These are phyloP conservation scores for Fusarium xylarioides DNA, from an alignment of 2,329 filamentous ascomycete species.

Conservation along the genomic window DNA sequence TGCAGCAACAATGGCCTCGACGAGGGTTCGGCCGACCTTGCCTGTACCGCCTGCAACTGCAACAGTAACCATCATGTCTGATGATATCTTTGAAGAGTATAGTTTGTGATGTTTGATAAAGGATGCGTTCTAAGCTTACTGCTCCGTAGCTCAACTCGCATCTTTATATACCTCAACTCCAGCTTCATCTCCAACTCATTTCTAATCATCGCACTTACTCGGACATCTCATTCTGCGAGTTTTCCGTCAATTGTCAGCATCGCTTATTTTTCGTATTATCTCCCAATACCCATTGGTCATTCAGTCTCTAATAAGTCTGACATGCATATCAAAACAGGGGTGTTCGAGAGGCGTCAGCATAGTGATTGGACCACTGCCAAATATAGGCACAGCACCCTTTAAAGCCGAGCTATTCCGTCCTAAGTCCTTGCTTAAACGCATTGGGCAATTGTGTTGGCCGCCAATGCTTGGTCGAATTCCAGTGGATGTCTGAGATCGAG, in stretches of 20 bases:
- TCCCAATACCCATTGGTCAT: background rate
- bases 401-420: background rate
- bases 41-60: slow-evolving; percentile 14
- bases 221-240: background rate
- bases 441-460: background rate
- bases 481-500: background rate
- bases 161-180: background rate
- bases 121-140: rapidly evolving
- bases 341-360: background rate
- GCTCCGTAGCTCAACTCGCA: rapidly evolving
- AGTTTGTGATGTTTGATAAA: background rate
- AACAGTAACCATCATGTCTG: background rate
- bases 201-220: background rate
- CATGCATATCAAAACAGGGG: background rate
- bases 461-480: slow-evolving; percentile 22
- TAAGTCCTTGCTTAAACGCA: background rate
- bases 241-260: slow-evolving; percentile 9
- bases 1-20: background rate
- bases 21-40: background rate
- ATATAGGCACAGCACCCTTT: background rate
- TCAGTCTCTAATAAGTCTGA: background rate
- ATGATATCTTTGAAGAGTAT: background rate
- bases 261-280: background rate
- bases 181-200: background rate
- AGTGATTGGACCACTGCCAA: background rate